Evolutionary conservation across 140 eudicot species (phyloP).

Genomic region (Oenanthe javanica): DNA sequence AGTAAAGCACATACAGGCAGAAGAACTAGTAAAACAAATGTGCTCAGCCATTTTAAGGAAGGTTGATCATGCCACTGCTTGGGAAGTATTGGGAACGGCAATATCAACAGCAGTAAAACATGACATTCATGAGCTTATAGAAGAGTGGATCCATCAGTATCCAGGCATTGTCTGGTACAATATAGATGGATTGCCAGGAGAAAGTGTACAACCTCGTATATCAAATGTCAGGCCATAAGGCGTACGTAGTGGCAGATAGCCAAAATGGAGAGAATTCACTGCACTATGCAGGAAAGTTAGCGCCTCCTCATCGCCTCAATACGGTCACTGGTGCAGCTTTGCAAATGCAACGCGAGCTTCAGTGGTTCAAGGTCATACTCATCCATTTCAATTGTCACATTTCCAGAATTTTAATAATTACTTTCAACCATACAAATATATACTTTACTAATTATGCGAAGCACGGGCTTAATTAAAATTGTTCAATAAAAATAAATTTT

Average conservation of each 20-base stretch:
- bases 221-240: conserved; percentile 35
- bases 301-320: conserved; percentile 18
- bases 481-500: too few species aligned
- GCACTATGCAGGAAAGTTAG: neutral
- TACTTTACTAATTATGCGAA: neutral
- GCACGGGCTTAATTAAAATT: too few species aligned
- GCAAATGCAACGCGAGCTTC: neutral
- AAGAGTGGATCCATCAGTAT: neutral
- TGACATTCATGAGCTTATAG: neutral
- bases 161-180: neutral
- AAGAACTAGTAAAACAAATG: neutral
- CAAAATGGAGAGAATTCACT: neutral
- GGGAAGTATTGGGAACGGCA: neutral
- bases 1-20: neutral
- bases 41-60: neutral
- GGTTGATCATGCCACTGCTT: neutral
- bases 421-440: neutral
- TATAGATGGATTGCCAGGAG: conserved; percentile 13
- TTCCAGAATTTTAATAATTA: neutral
- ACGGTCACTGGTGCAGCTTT: neutral
- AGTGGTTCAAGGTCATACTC: conserved; percentile 34
- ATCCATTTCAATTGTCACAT: neutral
- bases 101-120: neutral
- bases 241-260: conserved; percentile 11
- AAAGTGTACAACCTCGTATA: conserved; percentile 35